A percentile compares a stretch with the other conserved stretches of the same genome.
Evolutionary conservation across 352 stramenopile species (phyloP).

Genomic region (Globisporangium parvum): DNA sequence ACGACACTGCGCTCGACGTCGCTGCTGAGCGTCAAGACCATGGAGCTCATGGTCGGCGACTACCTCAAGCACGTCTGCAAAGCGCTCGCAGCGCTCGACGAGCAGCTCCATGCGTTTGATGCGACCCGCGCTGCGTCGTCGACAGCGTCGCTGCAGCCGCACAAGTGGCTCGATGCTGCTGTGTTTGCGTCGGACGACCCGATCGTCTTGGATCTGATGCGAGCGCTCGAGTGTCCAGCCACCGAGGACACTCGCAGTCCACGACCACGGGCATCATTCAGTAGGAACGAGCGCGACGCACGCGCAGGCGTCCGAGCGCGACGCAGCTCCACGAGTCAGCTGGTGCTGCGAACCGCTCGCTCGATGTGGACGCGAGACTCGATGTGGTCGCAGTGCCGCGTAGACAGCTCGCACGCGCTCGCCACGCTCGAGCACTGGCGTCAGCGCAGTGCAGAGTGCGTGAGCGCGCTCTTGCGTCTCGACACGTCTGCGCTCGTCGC

Average conservation of each 20-base stretch:
- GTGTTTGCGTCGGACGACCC: too few relatives aligned
- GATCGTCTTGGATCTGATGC: too few relatives aligned
- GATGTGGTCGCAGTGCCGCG: too few relatives aligned
- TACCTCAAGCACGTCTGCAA: conserved; percentile 33
- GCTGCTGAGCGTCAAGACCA: conserved; percentile 37
- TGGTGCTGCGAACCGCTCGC: not conserved
- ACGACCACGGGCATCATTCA: too few relatives aligned
- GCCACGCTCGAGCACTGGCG: too few relatives aligned
- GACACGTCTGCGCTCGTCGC: not conserved
- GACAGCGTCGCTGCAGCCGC: not conserved
- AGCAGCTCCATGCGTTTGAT: conserved; percentile 6
- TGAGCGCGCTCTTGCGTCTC: too few relatives aligned
- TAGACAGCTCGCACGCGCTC: too few relatives aligned
- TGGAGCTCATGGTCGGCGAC: conserved; percentile 54
- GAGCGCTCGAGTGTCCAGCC: too few relatives aligned
- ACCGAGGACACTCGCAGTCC: too few relatives aligned
- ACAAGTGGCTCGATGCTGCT: too few relatives aligned
- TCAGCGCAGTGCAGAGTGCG: too few relatives aligned
- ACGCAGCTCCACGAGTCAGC: too few relatives aligned
- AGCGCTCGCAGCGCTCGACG: conserved; percentile 15
- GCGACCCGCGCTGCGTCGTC: not conserved
- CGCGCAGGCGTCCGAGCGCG: not conserved
- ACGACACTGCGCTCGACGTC: conserved; percentile 32
- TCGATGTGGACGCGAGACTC: not conserved
- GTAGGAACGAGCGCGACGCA: not conserved